Evolutionary conservation across 352 stramenopile species (phyloP).

Genomic region (Globisporangium solare): DNA sequence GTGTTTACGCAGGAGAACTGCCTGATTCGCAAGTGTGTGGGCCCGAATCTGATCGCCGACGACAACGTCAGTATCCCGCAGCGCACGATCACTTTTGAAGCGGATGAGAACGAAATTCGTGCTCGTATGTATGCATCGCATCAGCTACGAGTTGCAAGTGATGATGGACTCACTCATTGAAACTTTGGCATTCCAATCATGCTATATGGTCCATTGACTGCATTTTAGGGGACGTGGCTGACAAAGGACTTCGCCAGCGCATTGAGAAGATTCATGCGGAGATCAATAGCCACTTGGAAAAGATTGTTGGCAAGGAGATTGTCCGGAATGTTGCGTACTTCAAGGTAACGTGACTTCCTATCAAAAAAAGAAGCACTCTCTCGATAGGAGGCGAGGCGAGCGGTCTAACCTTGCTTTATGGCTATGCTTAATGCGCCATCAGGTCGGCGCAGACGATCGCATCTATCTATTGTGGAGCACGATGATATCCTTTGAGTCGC

Average conservation of each 20-base stretch:
- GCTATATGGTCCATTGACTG: background rate
- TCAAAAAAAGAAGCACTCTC: background rate
- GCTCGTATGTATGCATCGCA: slow-evolving; percentile 25
- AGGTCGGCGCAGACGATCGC: slow-evolving; percentile 54
- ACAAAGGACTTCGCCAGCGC: slow-evolving; percentile 31
- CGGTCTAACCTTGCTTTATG: background rate
- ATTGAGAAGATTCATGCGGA: slow-evolving; percentile 60
- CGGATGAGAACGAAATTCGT: slow-evolving; percentile 32
- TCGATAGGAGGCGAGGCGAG: background rate
- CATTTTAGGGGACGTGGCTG: slow-evolving; percentile 40
- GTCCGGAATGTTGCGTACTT: slow-evolving; percentile 57
- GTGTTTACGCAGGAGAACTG: slow-evolving; percentile 62
- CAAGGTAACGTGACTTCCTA: slow-evolving; percentile 32
- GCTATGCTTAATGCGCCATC: background rate
- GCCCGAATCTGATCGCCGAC: slow-evolving; percentile 42
- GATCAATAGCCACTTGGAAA: slow-evolving; percentile 48
- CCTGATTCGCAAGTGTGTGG: slow-evolving; percentile 59
- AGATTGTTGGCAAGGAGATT: slow-evolving; percentile 62
- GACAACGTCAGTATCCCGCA: slow-evolving; percentile 25
- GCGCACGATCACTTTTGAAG: slow-evolving; percentile 62
- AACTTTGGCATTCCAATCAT: too few species aligned
- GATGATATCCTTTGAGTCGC: slow-evolving; percentile 59
- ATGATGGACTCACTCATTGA: too few species aligned
- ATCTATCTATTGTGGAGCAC: slow-evolving; percentile 72
- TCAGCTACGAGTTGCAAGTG: background rate